Conservation (phyloP, 2,329 filamentous ascomycete species). For the Huntiella savannae region DNA sequence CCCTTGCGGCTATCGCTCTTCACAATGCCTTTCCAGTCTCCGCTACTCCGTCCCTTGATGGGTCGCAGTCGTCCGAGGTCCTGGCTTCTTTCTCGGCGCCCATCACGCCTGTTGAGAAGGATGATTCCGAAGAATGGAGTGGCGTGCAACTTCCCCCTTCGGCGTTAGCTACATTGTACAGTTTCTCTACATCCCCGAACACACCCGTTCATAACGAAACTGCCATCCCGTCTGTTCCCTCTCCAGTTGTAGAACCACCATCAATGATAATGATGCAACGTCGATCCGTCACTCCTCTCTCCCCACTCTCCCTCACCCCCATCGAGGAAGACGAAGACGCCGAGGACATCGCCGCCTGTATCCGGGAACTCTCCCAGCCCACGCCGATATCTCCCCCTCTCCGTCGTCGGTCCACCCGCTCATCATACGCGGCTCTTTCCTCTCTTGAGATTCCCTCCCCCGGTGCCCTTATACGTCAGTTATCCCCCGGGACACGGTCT, state of each 20-base stretch:
- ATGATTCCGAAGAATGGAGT: constrained; percentile 43
- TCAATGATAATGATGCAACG: not conserved
- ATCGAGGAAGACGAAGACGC: constrained; percentile 6
- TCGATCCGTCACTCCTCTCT: constrained; percentile 25
- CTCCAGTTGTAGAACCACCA: not conserved
- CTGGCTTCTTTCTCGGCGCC: constrained; percentile 68
- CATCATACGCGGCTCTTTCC: constrained; percentile 53
- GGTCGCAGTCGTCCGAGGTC: constrained; percentile 75
- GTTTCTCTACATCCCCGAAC: constrained; percentile 38
- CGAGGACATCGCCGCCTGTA: constrained; percentile 5
- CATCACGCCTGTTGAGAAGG: constrained; percentile 56
- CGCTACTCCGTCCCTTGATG: constrained; percentile 74
- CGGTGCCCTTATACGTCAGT: constrained; percentile 73
- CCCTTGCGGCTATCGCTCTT: constrained; percentile 43
- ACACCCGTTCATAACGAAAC: constrained; percentile 17
- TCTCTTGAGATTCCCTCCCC: constrained; percentile 79
- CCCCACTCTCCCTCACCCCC: not conserved
- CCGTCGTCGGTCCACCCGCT: constrained; percentile 26
- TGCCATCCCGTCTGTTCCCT: constrained; percentile 19
- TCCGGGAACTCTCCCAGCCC: constrained; percentile 7
- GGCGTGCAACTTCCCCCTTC: constrained; percentile 60
- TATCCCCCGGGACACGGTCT: constrained; percentile 54
- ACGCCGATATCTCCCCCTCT: constrained; percentile 22
- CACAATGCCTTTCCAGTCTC: constrained; percentile 32
- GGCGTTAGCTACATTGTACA: constrained; percentile 55